Base-by-base conservation (phyloP, 202 grass and related monocot species). In the Cymbopogon flexuosus region DNA sequence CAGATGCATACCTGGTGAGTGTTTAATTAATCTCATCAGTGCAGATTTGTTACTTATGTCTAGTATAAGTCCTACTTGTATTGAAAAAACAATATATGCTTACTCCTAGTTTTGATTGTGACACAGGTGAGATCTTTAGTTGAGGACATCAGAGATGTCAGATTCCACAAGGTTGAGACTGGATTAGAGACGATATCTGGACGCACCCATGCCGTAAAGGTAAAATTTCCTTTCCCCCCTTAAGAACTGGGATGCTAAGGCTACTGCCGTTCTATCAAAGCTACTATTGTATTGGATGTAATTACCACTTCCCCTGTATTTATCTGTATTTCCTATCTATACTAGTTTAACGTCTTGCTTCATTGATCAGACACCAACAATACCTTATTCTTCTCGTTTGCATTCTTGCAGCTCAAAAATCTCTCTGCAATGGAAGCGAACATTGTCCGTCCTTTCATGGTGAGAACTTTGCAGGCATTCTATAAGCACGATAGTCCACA, bases 361-460 rank as follows among this genome's bases (percentile, higher is more conserved):
- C 70, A 18, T 77, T 6, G 72, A 14, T 30, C 51, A 30, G 7
- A 15, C 10, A 47, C 9, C 51, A 62, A 37, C 51, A 34, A 29
- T 34, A 65, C 12, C 47, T 51, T 67, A 35, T 7, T 10, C 58
- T 41, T 42, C 16, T 33, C 40, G 12, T 16, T 47, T 42, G 11
- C 7, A 3, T 87, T 79, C 35, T 29, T 16, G 56, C 82, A 98
- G 92, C 89, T 98, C 5, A 98, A 98, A 98, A 95, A 95, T 95
- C 88, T 95, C 58, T 93, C 92, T 66, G 92, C 95, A 62, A 94
- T 97, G 95, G 95, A 98, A 88, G 92, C 95, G 49, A 98, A 98
- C 65, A 84, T 98, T 19, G 80, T 98, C 19, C 86, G 92, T 7
- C 92, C 92, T 41, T 98, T 98, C 85, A 98, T 91, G 92, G 87